Base-by-base conservation (phyloP, 2,329 filamentous ascomycete genomes). In the Ilyonectria robusta region DNA sequence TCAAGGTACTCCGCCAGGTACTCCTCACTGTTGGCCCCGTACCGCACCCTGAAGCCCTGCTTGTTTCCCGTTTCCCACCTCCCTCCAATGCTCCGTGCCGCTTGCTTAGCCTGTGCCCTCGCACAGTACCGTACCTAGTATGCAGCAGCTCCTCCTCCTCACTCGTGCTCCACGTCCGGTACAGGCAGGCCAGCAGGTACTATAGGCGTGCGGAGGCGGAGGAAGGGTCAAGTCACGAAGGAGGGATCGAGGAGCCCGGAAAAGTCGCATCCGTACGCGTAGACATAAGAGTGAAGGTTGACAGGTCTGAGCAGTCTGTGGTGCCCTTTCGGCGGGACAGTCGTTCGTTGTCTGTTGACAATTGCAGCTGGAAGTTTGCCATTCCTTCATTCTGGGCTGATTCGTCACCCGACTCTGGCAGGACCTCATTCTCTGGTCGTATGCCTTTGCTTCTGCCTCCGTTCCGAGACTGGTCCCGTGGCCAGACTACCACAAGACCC, bases 311-410 rank as follows among this genome's bases (percentile, higher is more conserved):
- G 58, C 60, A 56, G 42, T 56, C 46, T 29, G 61, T 42, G 44
- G 46, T 63, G 42, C 50, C 50, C 40, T 55, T 17, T 56, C 57
- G 33, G 42, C 31, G 50, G 60, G 51, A 65, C 57, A 58, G 58
- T 72, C 66, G 60, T 69, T 55, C 60, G 69, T 75, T 72, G 65
- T 65, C 66, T 65, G 61, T 68, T 71, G 67, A 67, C 53, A 69
- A 65, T 50, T 23, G 62, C 60, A 59, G 51, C 57, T 54, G 59
- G 56, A 62, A 33, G 55, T 68, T 70, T 67, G 48, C 35, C 59
- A 64, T 66, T 62, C 46, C 62, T 67, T 59, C 50, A 67, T 72
- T 76, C 74, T 76, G 74, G 74, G 66, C 74, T 76, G 74, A 76
- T 75, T 64, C 68, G 72, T 76, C 74, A 76, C 70, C 72, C 72